Conservation (phyloP, 345 rosid species). For the Salix dunnii region DNA sequence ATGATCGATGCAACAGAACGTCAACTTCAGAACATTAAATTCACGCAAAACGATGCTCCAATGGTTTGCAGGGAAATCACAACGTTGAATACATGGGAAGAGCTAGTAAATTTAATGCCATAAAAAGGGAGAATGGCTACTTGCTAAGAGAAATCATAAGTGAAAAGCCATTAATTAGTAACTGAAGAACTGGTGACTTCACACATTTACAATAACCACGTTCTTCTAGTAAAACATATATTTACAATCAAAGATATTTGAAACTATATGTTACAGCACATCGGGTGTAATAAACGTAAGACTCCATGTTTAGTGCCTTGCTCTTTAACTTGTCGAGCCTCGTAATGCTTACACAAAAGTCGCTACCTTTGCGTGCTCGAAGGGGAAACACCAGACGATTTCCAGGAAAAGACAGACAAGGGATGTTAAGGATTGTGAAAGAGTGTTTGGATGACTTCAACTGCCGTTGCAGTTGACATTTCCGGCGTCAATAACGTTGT, state of each 20-base stretch:
- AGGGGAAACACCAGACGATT: background rate
- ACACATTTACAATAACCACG: background rate
- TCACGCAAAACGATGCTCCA: background rate
- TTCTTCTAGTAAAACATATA: background rate
- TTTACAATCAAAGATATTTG: background rate
- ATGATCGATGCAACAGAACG: background rate
- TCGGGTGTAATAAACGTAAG: background rate
- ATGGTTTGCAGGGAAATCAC: background rate
- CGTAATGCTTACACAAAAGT: background rate
- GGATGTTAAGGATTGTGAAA: background rate
- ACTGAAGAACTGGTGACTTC: background rate
- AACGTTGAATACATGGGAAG: background rate
- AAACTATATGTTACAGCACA: background rate
- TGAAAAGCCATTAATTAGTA: background rate
- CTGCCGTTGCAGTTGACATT: conserved; percentile 35
- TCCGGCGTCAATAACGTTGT: conserved; percentile 50
- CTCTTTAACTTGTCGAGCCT: background rate
- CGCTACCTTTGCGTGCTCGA: background rate
- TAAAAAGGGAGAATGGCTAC: background rate
- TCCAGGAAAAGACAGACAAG: background rate
- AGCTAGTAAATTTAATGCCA: background rate
- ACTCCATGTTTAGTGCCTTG: background rate
- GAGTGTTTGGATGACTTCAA: conserved; percentile 15
- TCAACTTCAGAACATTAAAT: background rate
- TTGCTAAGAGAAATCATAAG: background rate